Conservation (phyloP, 371 early-diverging fungal genomes). For the Mortierella sp. region DNA sequence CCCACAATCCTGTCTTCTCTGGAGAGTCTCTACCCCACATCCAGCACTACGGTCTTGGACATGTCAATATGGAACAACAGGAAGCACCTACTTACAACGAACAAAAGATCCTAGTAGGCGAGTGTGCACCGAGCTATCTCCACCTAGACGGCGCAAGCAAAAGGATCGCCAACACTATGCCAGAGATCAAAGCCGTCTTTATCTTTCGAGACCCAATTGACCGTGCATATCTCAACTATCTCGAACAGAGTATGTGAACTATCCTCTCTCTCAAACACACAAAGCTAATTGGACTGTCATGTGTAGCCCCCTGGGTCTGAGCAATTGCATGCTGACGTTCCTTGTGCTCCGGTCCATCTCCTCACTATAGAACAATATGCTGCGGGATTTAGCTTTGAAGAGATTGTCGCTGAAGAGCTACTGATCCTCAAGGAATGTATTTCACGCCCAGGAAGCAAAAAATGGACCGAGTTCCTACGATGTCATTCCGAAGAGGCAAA, state of each 20-base stretch:
- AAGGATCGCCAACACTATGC: slow-evolving; percentile 47
- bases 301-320: too few relatives aligned
- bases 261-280: too few relatives aligned
- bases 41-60: slow-evolving; percentile 50
- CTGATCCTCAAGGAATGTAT: slow-evolving; percentile 49
- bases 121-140: slow-evolving; percentile 47
- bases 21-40: slow-evolving; percentile 47
- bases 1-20: slow-evolving; percentile 40
- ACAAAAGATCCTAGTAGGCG: slow-evolving; percentile 45
- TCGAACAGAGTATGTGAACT: slow-evolving; percentile 35
- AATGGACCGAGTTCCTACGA: slow-evolving; percentile 44
- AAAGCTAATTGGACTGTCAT: background rate
- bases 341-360: background rate
- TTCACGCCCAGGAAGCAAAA: slow-evolving; percentile 43
- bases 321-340: background rate
- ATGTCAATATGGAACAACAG: slow-evolving; percentile 48
- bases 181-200: slow-evolving; percentile 60
- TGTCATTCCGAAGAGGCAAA: slow-evolving; percentile 46
- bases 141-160: slow-evolving; percentile 48
- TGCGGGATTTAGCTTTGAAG: slow-evolving; percentile 48
- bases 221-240: slow-evolving; percentile 64
- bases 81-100: slow-evolving; percentile 36
- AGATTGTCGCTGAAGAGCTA: slow-evolving; percentile 47
- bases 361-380: slow-evolving; percentile 38
- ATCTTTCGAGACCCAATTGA: slow-evolving; percentile 66